Evolutionary conservation across 345 rosid genomes (phyloP), one percentile per base, ranked within the genome.

Genomic region (Euphorbia tirucalli): DNA sequence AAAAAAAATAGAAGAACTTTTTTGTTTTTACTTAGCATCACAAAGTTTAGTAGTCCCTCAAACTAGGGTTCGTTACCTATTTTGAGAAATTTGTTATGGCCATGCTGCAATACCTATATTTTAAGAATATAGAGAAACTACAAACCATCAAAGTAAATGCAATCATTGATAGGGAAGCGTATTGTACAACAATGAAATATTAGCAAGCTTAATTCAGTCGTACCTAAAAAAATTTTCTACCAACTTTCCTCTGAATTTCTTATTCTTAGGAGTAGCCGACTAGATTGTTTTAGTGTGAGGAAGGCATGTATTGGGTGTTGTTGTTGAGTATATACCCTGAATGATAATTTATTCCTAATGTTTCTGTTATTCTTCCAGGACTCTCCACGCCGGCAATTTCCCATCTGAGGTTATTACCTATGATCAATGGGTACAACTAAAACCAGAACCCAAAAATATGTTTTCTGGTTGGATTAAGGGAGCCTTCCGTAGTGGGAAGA

Each of bases 381-480:
- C 87, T 61, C 50, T 82, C 43, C 78, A 88, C 72, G 46, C 86
- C 10, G 65, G 70, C 76, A n/a, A 75, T 71, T 87, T 94, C 65
- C 95, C 96, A 10, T 58, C 91, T 2, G 95, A 92, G 79, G 95
- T 90, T 27, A 80, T 90, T 46, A 84, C 90, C 10, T 84, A 92
- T 75, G 93, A 90, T 24, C 90, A 89, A 35, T 94, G 95, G 97
- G 74, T 67, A 48, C 84, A 79, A 44, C 54, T 90, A 75, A 94
- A 94, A 79, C 89, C 93, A 50, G 92, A 85, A 74, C 59, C 83
- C 22, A 87, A 70, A 82, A 76, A 72, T 58, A 60, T 66, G 52
- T 76, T 92, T 55, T 78, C 96, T 65, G 93, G 89, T 71, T 92
- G 96, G 97, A 82, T 94, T 64, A 90, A 85, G 82, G 93, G 95